These are phyloP conservation scores for Diutina neorugosa DNA, from an alignment of 1,139 yeast genomes.

Conservation along the genomic window DNA sequence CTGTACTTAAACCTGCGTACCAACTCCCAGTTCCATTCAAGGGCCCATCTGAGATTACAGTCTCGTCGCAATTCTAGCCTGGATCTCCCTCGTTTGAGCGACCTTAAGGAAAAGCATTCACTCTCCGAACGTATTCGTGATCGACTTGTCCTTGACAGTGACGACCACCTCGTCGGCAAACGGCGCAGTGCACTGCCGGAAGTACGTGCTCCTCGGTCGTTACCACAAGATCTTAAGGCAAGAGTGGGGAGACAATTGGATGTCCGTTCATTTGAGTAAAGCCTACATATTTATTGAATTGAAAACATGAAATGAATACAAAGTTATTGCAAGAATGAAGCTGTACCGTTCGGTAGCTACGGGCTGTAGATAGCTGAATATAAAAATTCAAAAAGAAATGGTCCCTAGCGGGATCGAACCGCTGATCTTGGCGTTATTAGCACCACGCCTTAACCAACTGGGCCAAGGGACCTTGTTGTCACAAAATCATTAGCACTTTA, in stretches of 20 bases:
- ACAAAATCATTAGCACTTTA: background rate
- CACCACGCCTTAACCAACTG: constrained; percentile 89
- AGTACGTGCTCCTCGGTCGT: background rate
- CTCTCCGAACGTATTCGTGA: constrained; percentile 28
- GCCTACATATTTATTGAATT: background rate
- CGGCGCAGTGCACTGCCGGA: background rate
- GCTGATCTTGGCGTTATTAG: constrained; percentile 80
- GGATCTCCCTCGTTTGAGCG: constrained; percentile 7
- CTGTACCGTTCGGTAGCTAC: background rate
- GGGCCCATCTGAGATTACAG: constrained; percentile 12
- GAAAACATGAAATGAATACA: too few relatives aligned
- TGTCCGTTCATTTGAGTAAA: background rate
- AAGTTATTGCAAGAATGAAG: background rate
- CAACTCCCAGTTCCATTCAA: constrained; percentile 6
- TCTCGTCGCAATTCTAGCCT: constrained; percentile 18
- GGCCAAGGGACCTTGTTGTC: constrained; percentile 61
- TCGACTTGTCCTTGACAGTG: constrained; percentile 12
- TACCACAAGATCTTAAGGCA: background rate
- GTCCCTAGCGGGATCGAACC: constrained; percentile 84
- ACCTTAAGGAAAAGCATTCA: constrained; percentile 18
- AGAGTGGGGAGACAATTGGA: background rate
- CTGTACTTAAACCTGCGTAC: constrained; percentile 20
- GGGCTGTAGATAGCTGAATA: background rate
- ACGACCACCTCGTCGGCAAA: background rate
- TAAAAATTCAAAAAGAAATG: constrained; percentile 18